Conservation (phyloP, 495 filamentous ascomycete species). For the Aspergillus coremiiformis region DNA sequence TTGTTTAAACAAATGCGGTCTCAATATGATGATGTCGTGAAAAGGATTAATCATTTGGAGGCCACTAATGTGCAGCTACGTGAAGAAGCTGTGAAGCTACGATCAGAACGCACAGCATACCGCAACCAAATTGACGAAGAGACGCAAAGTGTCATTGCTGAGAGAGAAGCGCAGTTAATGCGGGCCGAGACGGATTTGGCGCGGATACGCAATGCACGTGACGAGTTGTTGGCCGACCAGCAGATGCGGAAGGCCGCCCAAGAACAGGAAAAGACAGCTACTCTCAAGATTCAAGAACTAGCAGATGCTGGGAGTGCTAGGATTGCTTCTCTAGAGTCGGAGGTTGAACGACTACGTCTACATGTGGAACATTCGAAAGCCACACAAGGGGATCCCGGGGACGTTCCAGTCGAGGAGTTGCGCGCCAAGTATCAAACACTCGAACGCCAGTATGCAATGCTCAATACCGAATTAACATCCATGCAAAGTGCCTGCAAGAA, state of each 20-base stretch:
- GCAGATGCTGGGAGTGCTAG: conserved; percentile 64
- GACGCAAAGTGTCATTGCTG: conserved; percentile 55
- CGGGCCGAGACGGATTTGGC: conserved; percentile 77
- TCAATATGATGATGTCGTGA: conserved; percentile 87
- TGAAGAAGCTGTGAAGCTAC: conserved; percentile 75
- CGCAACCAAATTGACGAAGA: conserved; percentile 74
- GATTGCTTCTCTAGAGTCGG: conserved; percentile 72
- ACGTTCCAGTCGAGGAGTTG: conserved; percentile 57
- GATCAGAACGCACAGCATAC: conserved; percentile 76
- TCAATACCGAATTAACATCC: conserved; percentile 77
- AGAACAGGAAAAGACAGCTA: conserved; percentile 62
- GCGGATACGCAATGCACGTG: conserved; percentile 71
- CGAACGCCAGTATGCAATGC: conserved; percentile 69
- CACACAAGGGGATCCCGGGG: conserved; percentile 34
- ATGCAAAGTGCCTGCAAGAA: conserved; percentile 86
- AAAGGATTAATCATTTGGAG: conserved; percentile 84
- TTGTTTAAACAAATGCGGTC: conserved; percentile 85
- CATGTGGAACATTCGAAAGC: conserved; percentile 40
- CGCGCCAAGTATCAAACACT: conserved; percentile 62
- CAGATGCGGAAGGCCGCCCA: conserved; percentile 71
- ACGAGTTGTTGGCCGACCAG: conserved; percentile 76
- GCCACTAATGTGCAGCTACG: conserved; percentile 77
- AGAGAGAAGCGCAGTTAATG: conserved; percentile 73
- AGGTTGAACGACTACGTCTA: conserved; percentile 62
- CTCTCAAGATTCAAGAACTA: conserved; percentile 69